Base-by-base conservation (phyloP, 2,329 filamentous ascomycete genomes). In the Trichoderma sp. region DNA sequence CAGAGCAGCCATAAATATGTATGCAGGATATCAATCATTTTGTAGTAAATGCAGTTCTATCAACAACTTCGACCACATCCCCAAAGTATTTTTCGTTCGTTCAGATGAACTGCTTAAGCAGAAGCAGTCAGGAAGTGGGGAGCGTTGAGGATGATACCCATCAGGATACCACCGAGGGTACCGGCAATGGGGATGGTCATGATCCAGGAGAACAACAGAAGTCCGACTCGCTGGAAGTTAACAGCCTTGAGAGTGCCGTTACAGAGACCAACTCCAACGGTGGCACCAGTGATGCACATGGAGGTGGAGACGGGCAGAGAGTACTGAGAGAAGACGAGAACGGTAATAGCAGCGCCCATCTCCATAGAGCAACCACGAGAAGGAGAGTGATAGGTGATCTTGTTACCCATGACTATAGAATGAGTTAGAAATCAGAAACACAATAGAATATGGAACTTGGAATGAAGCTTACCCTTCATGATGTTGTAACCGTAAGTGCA, bases 401-500 rank as follows among this genome's bases (percentile, higher is more conserved):
- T 91, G 84, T 93, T 93, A 64, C 91, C 91, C 90, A 93, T 92
- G 78, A 91, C 89, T 88, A 71, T 70, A 34, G 8, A 58, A 5
- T 12, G 13, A 0, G 32, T 70, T 52, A 68, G 65, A 13, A 58
- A 32, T 27, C 32, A 15, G n/a, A 22, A 15, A 15, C 19, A 45
- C 22, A 37, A 12, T 9, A 13, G 27, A 15, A 10, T 6, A 52
- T 34, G 19, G 5, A 66, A 5, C 5, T n/a, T 13, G 5, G n/a
- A 50, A 15, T 9, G 25, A 32, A 7, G n/a, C 84, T 78, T 79
- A 88, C 86, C 88, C 81, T 91, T 92, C 90, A 93, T 93, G 80
- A 93, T 93, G 82, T 93, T 92, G 82, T 92, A 93, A 10, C 90
- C 91, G 73, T 92, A 93, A 15, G 90, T 92, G 75, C 89, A 83